These are phyloP conservation scores for Solanum bulbocastanum DNA, from an alignment of 257 asterid genomes.

Conservation along the genomic window DNA sequence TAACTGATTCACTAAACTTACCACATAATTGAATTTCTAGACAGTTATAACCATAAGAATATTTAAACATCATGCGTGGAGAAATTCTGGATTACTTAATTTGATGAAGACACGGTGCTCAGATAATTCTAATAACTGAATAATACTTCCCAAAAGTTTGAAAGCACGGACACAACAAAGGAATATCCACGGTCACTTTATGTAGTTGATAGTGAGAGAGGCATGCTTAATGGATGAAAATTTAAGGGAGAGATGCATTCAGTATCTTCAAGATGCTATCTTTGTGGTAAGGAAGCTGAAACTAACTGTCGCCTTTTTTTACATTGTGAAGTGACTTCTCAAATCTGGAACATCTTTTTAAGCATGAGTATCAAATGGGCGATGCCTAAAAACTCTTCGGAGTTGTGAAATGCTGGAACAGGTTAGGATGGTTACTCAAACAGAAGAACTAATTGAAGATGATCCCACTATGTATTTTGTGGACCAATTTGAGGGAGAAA, in stretches of 20 bases:
- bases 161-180: background rate
- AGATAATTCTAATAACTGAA: background rate
- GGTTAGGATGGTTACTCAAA: background rate
- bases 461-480: background rate
- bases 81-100: background rate
- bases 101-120: background rate
- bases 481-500: background rate
- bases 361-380: background rate
- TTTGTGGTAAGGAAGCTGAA: background rate
- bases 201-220: background rate
- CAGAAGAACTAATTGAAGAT: background rate
- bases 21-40: background rate
- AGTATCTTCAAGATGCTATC: background rate
- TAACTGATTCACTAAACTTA: background rate
- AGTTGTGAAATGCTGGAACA: background rate
- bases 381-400: background rate
- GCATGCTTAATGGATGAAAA: background rate
- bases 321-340: background rate
- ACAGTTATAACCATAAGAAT: background rate
- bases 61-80: background rate
- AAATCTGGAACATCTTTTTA: background rate
- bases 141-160: background rate
- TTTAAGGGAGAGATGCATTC: background rate
- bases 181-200: background rate
- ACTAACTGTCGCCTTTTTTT: background rate